Conservation (phyloP, 1,284 basidiomycete species). For the Clitocybe nebularis region DNA sequence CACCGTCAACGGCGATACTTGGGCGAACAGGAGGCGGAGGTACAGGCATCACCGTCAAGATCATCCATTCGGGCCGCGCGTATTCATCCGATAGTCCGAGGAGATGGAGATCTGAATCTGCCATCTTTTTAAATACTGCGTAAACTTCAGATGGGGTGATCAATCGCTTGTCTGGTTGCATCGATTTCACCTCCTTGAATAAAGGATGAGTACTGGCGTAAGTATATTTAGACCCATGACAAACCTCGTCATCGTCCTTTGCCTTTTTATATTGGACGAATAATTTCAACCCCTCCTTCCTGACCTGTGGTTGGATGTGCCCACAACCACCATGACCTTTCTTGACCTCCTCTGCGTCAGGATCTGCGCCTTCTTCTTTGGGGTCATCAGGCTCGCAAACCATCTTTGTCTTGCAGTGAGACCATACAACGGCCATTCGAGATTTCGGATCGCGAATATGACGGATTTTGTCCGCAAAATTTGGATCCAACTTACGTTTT, state of each 20-base stretch:
- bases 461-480: constrained; percentile 79
- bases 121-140: constrained; percentile 91
- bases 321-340: constrained; percentile 96
- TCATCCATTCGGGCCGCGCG: constrained; percentile 99
- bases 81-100: constrained; percentile 95
- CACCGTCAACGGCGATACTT: constrained; percentile 95
- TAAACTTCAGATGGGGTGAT: constrained; percentile 90
- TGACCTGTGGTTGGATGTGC: constrained; percentile 84
- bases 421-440: constrained; percentile 86
- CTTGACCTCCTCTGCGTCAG: constrained; percentile 71
- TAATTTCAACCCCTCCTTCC: constrained; percentile 95
- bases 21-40: constrained; percentile 98
- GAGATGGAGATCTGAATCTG: constrained; percentile 84
- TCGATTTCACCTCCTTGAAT: constrained; percentile 70
- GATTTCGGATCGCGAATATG: constrained; percentile 86
- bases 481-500: constrained; percentile 70
- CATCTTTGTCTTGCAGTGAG: constrained; percentile 82
- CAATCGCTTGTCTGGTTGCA: constrained; percentile 88
- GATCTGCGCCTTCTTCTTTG: constrained; percentile 78
- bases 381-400: constrained; percentile 84
- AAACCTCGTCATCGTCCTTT: constrained; percentile 90
- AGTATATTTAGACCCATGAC: constrained; percentile 23
- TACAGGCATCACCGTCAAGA: constrained; percentile 95
- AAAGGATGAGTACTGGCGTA: neutral
- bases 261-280: constrained; percentile 94